Evolutionary conservation across 1,139 yeast species (phyloP).

Genomic region (Debaryomycetaceae sp.): DNA sequence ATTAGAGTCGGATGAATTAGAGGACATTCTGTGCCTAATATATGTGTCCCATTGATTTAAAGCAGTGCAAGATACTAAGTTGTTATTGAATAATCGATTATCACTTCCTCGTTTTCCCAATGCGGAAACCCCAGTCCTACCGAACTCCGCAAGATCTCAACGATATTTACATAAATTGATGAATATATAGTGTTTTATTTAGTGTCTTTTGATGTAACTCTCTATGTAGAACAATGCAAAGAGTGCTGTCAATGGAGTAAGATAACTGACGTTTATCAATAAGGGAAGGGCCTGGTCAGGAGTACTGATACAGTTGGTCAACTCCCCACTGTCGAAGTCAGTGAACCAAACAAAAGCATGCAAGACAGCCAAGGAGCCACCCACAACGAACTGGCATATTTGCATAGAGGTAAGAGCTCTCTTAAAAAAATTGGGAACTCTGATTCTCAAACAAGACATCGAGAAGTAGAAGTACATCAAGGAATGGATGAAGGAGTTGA

Average conservation of each 20-base stretch:
- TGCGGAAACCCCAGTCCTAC: not conserved
- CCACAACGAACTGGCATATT: conserved; percentile 66
- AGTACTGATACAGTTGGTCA: conserved; percentile 53
- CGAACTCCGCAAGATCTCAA: not conserved
- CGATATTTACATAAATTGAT: not conserved
- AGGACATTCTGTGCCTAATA: not conserved
- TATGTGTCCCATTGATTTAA: not conserved
- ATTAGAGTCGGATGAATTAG: not conserved
- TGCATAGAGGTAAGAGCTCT: conserved; percentile 64
- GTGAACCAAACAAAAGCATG: conserved; percentile 62
- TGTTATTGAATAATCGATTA: too few relatives aligned
- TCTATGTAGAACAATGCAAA: conserved; percentile 71
- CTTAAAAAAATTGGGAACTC: conserved; percentile 58
- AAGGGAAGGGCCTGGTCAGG: conserved; percentile 65
- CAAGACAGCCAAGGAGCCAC: conserved; percentile 63
- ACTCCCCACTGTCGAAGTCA: conserved; percentile 43
- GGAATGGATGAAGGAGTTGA: conserved; percentile 74
- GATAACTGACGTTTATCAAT: conserved; percentile 59
- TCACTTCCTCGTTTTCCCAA: not conserved
- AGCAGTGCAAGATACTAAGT: too few relatives aligned
- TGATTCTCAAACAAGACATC: conserved; percentile 57
- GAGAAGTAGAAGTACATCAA: conserved; percentile 75
- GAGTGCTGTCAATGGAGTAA: conserved; percentile 67
- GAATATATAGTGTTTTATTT: not conserved
- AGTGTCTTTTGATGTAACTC: conserved; percentile 36